These are phyloP conservation scores for Rubia tinctorum DNA, from an alignment of 305 asterid species.

Conservation along the genomic window DNA sequence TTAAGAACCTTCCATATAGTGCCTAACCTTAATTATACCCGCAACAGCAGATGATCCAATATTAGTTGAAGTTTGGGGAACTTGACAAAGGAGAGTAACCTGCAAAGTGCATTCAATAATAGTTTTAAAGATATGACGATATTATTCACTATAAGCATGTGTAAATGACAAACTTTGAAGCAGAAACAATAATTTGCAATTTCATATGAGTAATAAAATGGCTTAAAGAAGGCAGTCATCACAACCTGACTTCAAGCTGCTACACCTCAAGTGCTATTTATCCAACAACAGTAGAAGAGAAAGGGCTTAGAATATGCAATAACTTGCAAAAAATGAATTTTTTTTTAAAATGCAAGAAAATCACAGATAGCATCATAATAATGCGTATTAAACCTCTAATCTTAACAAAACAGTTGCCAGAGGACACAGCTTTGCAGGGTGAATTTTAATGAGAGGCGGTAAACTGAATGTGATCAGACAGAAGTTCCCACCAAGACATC, in stretches of 20 bases:
- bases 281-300: not conserved
- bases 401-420: not conserved
- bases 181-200: not conserved
- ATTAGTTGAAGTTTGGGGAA: constrained; percentile 59
- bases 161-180: not conserved
- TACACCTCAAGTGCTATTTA: not conserved
- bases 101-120: constrained; percentile 30
- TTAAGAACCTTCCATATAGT: constrained; percentile 18
- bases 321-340: not conserved
- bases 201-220: not conserved
- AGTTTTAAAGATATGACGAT: constrained; percentile 13
- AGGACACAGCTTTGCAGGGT: not conserved
- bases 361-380: not conserved
- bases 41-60: constrained; percentile 74
- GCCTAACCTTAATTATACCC: constrained; percentile 84
- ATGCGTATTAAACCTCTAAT: not conserved
- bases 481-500: not conserved
- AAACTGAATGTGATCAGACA: not conserved
- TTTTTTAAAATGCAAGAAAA: not conserved
- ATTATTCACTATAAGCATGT: constrained; percentile 13
- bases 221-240: not conserved
- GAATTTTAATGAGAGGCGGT: not conserved
- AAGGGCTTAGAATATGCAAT: not conserved
- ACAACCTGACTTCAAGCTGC: not conserved
- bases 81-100: constrained; percentile 94